Evolutionary conservation across 1,284 basidiomycete genomes (phyloP).

Genomic region (Malassezia sympodialis): DNA sequence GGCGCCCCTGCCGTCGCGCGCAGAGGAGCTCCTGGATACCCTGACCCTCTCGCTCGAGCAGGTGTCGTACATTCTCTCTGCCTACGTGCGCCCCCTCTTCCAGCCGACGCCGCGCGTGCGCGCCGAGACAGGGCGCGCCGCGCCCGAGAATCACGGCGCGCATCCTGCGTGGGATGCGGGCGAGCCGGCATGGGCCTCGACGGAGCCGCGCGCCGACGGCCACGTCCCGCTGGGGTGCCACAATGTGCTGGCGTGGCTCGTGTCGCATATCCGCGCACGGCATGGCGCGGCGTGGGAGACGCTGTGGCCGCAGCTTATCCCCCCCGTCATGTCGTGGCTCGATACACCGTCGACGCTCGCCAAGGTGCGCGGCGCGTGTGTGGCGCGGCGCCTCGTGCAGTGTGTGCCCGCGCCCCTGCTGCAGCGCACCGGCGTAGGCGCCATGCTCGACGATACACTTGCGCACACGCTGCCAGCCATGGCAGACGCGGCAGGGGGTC

Average conservation of each 20-base stretch:
- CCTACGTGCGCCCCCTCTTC: constrained; percentile 12
- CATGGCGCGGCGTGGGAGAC: constrained; percentile 6
- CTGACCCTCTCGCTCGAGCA: background rate
- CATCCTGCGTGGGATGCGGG: background rate
- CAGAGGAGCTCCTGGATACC: background rate
- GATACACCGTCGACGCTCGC: constrained; percentile 1
- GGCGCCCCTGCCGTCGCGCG: background rate
- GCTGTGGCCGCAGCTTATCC: constrained; percentile 9
- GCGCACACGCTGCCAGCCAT: constrained; percentile 3
- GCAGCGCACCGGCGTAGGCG: constrained; percentile 9
- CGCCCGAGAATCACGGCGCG: background rate
- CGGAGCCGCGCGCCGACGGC: background rate
- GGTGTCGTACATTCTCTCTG: background rate
- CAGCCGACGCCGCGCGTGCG: constrained; percentile 1
- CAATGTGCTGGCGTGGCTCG: constrained; percentile 12
- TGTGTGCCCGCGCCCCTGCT: constrained; percentile 5
- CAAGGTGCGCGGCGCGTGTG: constrained; percentile 10
- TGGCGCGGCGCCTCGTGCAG: background rate
- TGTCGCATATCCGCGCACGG: background rate
- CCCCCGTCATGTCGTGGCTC: constrained; percentile 12
- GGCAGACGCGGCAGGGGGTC: constrained; percentile 7
- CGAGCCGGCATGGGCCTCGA: background rate
- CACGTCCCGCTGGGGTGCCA: background rate
- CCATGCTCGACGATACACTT: constrained; percentile 7
- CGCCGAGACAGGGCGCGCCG: constrained; percentile 1